A percentile compares a stretch with the other conserved stretches of the same genome.
Evolutionary conservation across 2,329 filamentous ascomycete species (phyloP).

Genomic region (Stachybotrys elegans): DNA sequence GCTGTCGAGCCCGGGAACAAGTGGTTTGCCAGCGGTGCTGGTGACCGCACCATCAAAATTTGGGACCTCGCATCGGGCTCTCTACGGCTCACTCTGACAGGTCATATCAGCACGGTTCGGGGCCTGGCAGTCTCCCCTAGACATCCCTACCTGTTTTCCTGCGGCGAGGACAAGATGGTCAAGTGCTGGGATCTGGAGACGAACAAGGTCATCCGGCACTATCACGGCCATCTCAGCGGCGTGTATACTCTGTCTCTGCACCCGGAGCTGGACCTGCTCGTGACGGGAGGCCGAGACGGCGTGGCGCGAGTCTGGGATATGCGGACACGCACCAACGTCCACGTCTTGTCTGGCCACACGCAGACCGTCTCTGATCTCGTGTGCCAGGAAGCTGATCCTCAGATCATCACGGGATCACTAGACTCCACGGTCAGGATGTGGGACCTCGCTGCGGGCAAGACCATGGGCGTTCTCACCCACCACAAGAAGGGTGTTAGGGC

Average conservation of each 20-base stretch:
- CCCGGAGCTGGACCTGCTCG: slow-evolving; percentile 88
- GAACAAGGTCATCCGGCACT: slow-evolving; percentile 98
- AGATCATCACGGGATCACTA: slow-evolving; percentile 89
- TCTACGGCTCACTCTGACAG: slow-evolving; percentile 81
- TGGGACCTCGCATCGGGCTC: slow-evolving; percentile 91
- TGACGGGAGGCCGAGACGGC: slow-evolving; percentile 91
- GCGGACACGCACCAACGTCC: slow-evolving; percentile 91
- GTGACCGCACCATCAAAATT: slow-evolving; percentile 96
- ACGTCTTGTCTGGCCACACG: slow-evolving; percentile 87
- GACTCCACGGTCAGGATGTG: slow-evolving; percentile 89
- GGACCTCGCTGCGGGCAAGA: slow-evolving; percentile 94
- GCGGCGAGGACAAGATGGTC: slow-evolving; percentile 99
- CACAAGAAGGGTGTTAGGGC: slow-evolving; percentile 96
- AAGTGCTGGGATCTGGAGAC: slow-evolving; percentile 99
- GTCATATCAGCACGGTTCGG: slow-evolving; percentile 89
- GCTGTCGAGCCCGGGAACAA: slow-evolving; percentile 94
- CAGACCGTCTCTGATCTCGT: slow-evolving; percentile 84
- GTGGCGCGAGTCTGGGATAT: slow-evolving; percentile 98
- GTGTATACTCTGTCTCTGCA: slow-evolving; percentile 94
- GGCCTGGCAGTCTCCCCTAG: slow-evolving; percentile 88
- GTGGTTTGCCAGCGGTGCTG: slow-evolving; percentile 95
- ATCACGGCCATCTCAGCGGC: slow-evolving; percentile 93
- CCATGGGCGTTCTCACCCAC: slow-evolving; percentile 92
- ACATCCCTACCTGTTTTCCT: slow-evolving; percentile 96
- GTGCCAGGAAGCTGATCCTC: slow-evolving; percentile 93